Evolutionary conservation across 345 rosid genomes (phyloP).

Genomic region (Anastatica hierochuntica): DNA sequence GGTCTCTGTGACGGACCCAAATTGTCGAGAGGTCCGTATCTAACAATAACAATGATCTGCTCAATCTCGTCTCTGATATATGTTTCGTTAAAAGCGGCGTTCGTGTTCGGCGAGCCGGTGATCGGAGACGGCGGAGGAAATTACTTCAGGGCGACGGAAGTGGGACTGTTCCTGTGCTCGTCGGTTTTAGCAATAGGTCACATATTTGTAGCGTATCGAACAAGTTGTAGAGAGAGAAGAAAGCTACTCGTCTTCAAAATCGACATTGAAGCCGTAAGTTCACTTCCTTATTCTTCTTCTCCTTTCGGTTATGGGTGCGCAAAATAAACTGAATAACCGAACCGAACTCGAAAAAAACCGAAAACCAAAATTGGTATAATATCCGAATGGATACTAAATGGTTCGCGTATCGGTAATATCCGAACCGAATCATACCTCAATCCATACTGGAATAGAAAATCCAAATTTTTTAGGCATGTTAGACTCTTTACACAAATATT

Average conservation of each 20-base stretch:
- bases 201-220: constrained; percentile 63
- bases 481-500: no score
- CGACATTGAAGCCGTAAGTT: constrained; percentile 94
- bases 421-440: no score
- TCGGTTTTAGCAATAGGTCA: constrained; percentile 60
- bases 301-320: no score
- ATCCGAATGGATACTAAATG: no score
- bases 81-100: constrained; percentile 70
- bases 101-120: constrained; percentile 39
- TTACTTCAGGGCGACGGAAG: constrained; percentile 43
- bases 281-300: not conserved
- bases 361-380: no score
- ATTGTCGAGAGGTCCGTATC: constrained; percentile 63
- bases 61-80: constrained; percentile 58
- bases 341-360: no score
- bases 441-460: no score
- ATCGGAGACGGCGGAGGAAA: constrained; percentile 28
- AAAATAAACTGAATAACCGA: no score
- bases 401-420: no score
- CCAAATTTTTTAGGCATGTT: no score
- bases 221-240: constrained; percentile 82
- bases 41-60: constrained; percentile 59
- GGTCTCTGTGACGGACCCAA: constrained; percentile 81
- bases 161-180: constrained; percentile 62
- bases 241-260: constrained; percentile 89